phyloP scores from a whole-genome alignment of 2,329 filamentous ascomycete genomes.

The Pestalotiopsis fici region DNA sequence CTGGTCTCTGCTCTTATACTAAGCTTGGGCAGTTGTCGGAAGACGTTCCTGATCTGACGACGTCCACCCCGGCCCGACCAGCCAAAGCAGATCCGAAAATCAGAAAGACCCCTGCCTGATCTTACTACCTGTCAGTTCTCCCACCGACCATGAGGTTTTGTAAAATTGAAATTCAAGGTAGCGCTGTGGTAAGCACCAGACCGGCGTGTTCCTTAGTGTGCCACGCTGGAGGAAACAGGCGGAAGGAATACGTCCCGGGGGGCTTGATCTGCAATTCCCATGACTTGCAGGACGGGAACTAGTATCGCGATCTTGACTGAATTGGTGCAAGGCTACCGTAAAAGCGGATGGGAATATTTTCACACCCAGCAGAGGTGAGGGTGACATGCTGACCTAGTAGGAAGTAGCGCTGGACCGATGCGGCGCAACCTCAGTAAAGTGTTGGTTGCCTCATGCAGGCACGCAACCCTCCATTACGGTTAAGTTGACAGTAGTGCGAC shows the following conservation, averaged over 20 bases:
- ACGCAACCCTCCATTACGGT: not conserved
- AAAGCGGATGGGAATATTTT: not conserved
- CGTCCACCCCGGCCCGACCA: not conserved
- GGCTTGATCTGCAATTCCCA: not conserved
- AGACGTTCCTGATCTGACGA: not conserved
- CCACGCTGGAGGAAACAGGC: not conserved
- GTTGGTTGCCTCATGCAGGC: not conserved
- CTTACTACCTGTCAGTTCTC: not conserved
- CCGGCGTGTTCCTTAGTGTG: not conserved
- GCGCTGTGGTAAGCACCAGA: not conserved
- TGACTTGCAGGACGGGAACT: slow-evolving; percentile 5
- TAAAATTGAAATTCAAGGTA: not conserved
- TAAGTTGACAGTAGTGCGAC: not conserved
- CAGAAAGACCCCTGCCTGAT: not conserved
- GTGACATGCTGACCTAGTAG: not conserved
- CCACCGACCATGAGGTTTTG: too few relatives aligned
- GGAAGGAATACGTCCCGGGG: not conserved
- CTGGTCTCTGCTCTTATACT: too few relatives aligned
- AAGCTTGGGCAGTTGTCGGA: too few relatives aligned
- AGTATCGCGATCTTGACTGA: not conserved
- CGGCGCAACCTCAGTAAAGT: not conserved
- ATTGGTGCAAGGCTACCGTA: not conserved
- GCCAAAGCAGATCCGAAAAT: not conserved
- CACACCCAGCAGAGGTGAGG: not conserved
- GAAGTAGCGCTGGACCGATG: not conserved